phyloP scores from a whole-genome alignment of 352 stramenopile species.

The Phytopythium kandeliae region DNA sequence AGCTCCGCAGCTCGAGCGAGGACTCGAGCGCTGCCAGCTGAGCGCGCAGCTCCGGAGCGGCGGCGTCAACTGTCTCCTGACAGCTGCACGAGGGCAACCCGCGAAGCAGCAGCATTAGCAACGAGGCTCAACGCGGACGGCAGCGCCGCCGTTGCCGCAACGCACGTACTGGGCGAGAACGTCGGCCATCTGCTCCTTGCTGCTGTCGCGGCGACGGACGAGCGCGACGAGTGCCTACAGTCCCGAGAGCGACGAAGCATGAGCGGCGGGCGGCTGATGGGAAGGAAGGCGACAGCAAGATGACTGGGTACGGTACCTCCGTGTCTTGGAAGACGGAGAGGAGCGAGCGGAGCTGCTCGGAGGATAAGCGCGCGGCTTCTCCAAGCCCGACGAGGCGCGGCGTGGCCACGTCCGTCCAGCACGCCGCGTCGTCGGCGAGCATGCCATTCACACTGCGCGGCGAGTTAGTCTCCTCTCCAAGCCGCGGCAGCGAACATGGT shows the following conservation, averaged over 20 bases:
- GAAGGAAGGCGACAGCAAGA: neutral
- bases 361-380: neutral
- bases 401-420: neutral
- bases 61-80: slow-evolving; percentile 1
- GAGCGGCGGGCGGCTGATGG: too few species aligned
- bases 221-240: neutral
- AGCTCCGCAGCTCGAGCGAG: neutral
- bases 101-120: neutral
- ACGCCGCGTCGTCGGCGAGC: neutral
- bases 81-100: neutral
- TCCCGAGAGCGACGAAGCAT: too few species aligned
- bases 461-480: too few species aligned
- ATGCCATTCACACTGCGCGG: slow-evolving; percentile 1
- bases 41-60: slow-evolving; percentile 3
- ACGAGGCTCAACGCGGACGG: neutral
- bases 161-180: slow-evolving; percentile 5
- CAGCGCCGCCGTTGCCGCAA: neutral
- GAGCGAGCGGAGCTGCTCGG: neutral
- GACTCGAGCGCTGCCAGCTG: slow-evolving; percentile 4
- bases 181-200: neutral
- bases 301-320: neutral
- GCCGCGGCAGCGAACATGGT: neutral
- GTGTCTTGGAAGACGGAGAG: neutral
- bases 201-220: neutral
- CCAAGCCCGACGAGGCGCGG: slow-evolving; percentile 3